Base-by-base conservation (phyloP, 495 filamentous ascomycete genomes). In the Lophiostoma macrostomum region DNA sequence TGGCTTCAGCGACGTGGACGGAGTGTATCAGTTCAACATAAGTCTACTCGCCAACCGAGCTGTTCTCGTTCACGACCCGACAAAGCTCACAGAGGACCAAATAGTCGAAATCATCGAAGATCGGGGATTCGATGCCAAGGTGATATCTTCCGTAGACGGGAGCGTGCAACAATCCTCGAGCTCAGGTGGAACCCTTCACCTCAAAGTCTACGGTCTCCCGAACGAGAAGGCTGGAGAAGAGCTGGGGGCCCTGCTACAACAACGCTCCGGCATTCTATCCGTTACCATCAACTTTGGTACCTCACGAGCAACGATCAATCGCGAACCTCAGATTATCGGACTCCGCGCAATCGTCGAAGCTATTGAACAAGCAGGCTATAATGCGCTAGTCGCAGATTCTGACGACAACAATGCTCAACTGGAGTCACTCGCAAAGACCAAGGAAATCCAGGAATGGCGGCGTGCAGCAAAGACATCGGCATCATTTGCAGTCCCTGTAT, bases 371-470 rank as follows among this genome's bases (percentile, higher is more conserved):
- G 69, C 78, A 6, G 88, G 89, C 4, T 88, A 87, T 68, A 96
- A 96, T 64, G 93, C 91, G 7, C 73, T 99, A 5, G 75, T 96
- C 20, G 83, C 91, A 1, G 91, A 97, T 58, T 82, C 83, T 34
- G 88, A 97, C 53, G 94, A 99, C 65, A 97, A 91, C 63, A 95
- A 95, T 67, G 91, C 94, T 3, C 93, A 99, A 66, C 78, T 99
- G 1, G 88, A 99, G 66, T 96, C 91, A 1, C 75, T 99, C 3
- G 83, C 94, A 8, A 99, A 99, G 68, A 96, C 91, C 0, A 91
- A 87, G 51, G 93, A 99, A 64, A 95, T 97, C 53, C 86, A 84
- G 42, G 89, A 95, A 67, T 99, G 93, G 93, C 82, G 76, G 55
- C 76, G 73, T 23, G 86, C 90, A 0, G 95, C 96, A 72, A 73